phyloP scores from a whole-genome alignment of 2,329 filamentous ascomycete genomes.

The Microdochium bolleyi region DNA sequence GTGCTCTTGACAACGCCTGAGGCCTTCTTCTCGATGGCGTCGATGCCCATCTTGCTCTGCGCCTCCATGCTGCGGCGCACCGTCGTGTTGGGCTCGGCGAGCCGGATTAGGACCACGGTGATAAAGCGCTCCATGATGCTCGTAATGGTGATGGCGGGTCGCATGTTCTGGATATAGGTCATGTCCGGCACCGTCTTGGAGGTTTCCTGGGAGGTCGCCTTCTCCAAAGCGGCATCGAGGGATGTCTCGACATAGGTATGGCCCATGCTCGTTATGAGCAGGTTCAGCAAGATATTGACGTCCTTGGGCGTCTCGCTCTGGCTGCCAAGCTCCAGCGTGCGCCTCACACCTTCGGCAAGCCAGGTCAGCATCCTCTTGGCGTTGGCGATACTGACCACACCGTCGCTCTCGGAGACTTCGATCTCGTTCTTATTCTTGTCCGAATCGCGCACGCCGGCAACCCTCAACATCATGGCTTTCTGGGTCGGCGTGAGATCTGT shows the following conservation, averaged over 20 bases:
- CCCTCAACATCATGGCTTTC: conserved; percentile 80
- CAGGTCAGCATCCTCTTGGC: conserved; percentile 98
- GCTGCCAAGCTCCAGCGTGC: conserved; percentile 83
- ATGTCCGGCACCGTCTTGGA: conserved; percentile 82
- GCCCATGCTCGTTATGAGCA: conserved; percentile 81
- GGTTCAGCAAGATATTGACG: conserved; percentile 73
- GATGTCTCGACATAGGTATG: conserved; percentile 68
- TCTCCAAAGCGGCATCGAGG: conserved; percentile 63
- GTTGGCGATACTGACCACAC: conserved; percentile 70
- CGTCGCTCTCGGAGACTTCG: conserved; percentile 85
- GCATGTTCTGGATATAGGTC: conserved; percentile 69
- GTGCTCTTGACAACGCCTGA: conserved; percentile 49
- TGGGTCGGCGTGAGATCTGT: conserved; percentile 83
- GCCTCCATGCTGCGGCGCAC: conserved; percentile 87
- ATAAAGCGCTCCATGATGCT: conserved; percentile 93
- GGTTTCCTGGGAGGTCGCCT: conserved; percentile 68
- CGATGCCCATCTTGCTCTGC: conserved; percentile 63
- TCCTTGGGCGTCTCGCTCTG: conserved; percentile 89
- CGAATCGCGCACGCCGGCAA: conserved; percentile 76
- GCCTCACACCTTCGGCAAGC: conserved; percentile 89
- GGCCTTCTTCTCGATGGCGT: conserved; percentile 79
- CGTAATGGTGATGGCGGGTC: conserved; percentile 78
- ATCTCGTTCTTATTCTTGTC: conserved; percentile 75
- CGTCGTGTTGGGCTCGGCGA: conserved; percentile 84
- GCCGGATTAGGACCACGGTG: conserved; percentile 78